Base-by-base conservation (phyloP, 140 eudicot genomes). In the Cichorium intybus region DNA sequence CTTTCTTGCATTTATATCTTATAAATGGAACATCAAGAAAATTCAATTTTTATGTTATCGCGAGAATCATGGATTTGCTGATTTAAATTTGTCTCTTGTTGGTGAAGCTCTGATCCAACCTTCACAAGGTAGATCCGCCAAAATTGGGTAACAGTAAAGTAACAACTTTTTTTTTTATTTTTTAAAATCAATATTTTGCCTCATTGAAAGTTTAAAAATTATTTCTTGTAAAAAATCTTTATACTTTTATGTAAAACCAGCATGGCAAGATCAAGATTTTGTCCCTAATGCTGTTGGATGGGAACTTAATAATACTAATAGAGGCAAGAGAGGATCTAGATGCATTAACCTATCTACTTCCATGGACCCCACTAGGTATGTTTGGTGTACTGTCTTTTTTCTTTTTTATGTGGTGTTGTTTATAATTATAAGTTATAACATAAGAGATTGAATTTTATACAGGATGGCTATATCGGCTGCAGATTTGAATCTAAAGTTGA, bases 401-500 rank as follows among this genome's bases (percentile, higher is more conserved):
- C 5, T 43, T 14, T 15, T 73, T 70, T 68, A 18, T 57, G 48
- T 34, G 31, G 39, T 4, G 5, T n/a, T 16, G 2, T 50, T 73
- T 27, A 16, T 24, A 48, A 70, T 31, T 11, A 14, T n/a, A n/a
- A n/a, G n/a, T 43, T 14, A 14, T 43, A 15, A 43, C n/a, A 37
- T 22, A 33, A 11, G 31, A 52, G 24, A 43, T 57, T 24, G 24
- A 14, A 31, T 68, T n/a, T 1, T 56, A 29, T 56, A 31, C 98
- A 92, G 96, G 82, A 75, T 83, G 81, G 92, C 95, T 37, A 61
- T 76, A 79, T 81, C 90, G 33, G 96, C 96, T 75, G 98, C 96
- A n/a, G 98, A 92, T 84, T 71, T 92, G 81, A 92, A 92, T 80
- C 65, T 92, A 51, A 88, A 88, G 75, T 81, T 92, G 43, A 92